Evolutionary conservation across 1,284 basidiomycete genomes (phyloP), one percentile per base, ranked within the genome.

Genomic region (Earliella scabrosa): DNA sequence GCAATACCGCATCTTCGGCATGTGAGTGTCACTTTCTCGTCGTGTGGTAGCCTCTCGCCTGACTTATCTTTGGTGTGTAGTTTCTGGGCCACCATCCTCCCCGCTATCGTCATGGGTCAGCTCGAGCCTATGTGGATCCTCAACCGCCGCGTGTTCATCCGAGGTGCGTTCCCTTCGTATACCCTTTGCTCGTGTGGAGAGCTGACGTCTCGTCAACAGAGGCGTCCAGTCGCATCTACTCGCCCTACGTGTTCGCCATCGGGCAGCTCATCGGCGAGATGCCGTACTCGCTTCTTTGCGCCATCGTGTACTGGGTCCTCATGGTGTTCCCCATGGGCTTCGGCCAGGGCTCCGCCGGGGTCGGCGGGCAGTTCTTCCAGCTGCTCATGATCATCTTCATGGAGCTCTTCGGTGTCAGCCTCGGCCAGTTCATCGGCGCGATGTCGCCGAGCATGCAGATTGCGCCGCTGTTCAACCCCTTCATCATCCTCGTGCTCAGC

Each of bases 101-200:
- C 92, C 18, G 87, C 88, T 24, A 83, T 93, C 63, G 78, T 93
- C 63, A 90, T 93, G 79, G 75, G 82, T 2, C 90, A 92, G 72
- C 87, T 95, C 55, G 89, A 94, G 72, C 93, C 94, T 0, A 74
- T 92, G 75, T 97, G 93, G 79, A 91, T 97, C 67, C 79, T 88
- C 73, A 90, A 90, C 58, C 79, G 93, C 71, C 78, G 74, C 52
- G 84, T 82, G 34, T 89, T 88, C 71, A 82, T 90, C 59, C 82
- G 91, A 71, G 87, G 87, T 74, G 58, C 20, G 61, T 55, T 40
- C n/a, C n/a, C n/a, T n/a, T n/a, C n/a, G 6, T n/a, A 6, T 6
- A 27, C 23, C 10, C 20, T 8, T 2, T 18, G 7, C 4, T 35
- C 5, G 7, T n/a, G 14, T 40, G 9, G 24, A 9, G 20, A 24